Evolutionary conservation across 805 yeast species (phyloP).

Genomic region (Debaryomyces tyrocola): DNA sequence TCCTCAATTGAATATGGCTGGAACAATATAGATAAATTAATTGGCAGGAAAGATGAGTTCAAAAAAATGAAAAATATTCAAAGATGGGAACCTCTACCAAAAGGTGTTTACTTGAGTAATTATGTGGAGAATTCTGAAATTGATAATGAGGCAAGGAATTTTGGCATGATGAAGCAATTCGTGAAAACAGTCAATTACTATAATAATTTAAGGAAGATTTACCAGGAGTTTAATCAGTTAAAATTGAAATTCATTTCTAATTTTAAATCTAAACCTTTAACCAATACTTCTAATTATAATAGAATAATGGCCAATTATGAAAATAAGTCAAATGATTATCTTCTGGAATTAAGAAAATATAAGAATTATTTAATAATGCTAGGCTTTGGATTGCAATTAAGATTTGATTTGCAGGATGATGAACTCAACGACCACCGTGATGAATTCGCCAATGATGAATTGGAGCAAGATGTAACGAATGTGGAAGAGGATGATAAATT

Average conservation of each 20-base stretch:
- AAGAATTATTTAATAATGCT: constrained; percentile 45
- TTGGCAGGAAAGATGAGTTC: constrained; percentile 26
- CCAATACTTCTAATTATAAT: constrained; percentile 33
- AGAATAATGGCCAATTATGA: constrained; percentile 40
- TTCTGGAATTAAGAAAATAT: constrained; percentile 44
- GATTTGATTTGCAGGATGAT: constrained; percentile 38
- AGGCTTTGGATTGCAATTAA: constrained; percentile 47
- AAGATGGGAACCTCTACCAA: constrained; percentile 45
- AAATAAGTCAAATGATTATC: constrained; percentile 41
- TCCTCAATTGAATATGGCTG: constrained; percentile 85
- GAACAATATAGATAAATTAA: constrained; percentile 44
- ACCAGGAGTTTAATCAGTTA: constrained; percentile 29
- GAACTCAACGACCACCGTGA: constrained; percentile 7
- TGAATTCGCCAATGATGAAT: constrained; percentile 11
- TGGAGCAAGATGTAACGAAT: not conserved
- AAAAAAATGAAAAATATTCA: constrained; percentile 33
- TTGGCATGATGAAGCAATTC: constrained; percentile 45
- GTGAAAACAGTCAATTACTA: constrained; percentile 42
- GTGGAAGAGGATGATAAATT: constrained; percentile 27
- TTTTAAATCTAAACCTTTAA: constrained; percentile 22
- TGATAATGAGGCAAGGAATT: constrained; percentile 28
- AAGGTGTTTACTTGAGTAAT: constrained; percentile 41
- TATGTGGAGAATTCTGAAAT: constrained; percentile 18
- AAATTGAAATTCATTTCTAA: constrained; percentile 28
- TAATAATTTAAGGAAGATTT: constrained; percentile 35